Percentiles rank a stretch among this genome's conserved stretches.
Conservation (phyloP, 257 asterid genomes). For the Vinca minor region DNA sequence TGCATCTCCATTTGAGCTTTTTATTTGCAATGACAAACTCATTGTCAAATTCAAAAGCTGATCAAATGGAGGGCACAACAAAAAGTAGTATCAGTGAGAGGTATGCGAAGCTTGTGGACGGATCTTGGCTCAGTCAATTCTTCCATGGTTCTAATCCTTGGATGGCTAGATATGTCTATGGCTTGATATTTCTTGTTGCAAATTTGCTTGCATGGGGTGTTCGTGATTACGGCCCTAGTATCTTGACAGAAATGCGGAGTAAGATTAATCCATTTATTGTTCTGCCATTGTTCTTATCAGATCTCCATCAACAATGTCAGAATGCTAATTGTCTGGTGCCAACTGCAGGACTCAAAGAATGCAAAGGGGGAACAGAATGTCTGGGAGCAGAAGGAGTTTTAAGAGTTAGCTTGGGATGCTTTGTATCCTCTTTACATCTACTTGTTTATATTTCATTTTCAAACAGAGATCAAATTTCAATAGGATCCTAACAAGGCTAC, state of each 20-base stretch:
- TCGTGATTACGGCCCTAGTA: constrained; percentile 39
- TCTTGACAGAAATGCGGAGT: constrained; percentile 34
- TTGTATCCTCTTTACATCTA: constrained; percentile 31
- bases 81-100: constrained; percentile 17
- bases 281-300: background rate
- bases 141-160: constrained; percentile 47
- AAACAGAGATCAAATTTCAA: background rate
- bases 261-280: constrained; percentile 7
- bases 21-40: constrained; percentile 20
- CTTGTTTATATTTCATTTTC: background rate
- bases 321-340: background rate
- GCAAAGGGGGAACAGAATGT: constrained; percentile 41
- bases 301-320: background rate
- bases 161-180: constrained; percentile 52
- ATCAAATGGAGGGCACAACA: constrained; percentile 28
- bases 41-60: constrained; percentile 10
- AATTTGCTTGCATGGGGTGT: constrained; percentile 50
- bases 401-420: constrained; percentile 49
- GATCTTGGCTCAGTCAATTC: constrained; percentile 45
- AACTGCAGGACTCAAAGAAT: constrained; percentile 38
- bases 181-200: constrained; percentile 33
- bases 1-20: constrained; percentile 16
- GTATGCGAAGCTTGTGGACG: constrained; percentile 28
- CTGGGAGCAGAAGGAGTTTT: constrained; percentile 47
- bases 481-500: background rate